phyloP scores from a whole-genome alignment of 306 rosid species.

The Fragaria vesca region DNA sequence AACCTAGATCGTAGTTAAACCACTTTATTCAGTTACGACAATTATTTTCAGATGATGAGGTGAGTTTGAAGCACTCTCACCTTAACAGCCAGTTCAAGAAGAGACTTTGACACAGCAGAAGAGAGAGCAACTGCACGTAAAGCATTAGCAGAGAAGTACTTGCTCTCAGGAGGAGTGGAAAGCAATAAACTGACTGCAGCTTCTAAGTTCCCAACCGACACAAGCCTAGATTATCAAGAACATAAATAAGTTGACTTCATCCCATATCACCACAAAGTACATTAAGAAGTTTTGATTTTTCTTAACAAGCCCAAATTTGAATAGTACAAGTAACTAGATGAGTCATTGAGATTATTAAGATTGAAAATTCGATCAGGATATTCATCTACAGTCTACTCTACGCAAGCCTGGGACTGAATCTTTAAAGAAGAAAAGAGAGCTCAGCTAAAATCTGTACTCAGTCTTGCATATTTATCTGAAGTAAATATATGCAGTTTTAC shows the following conservation, averaged over 20 bases:
- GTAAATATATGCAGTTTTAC: neutral
- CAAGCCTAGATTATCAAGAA: slow-evolving; percentile 56
- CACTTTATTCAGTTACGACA: slow-evolving; percentile 13
- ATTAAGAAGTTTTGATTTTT: neutral
- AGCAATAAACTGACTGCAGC: slow-evolving; percentile 91
- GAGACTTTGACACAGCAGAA: slow-evolving; percentile 90
- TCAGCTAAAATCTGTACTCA: neutral
- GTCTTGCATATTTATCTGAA: neutral
- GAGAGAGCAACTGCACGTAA: slow-evolving; percentile 97
- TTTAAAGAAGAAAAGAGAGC: neutral
- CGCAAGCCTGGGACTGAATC: slow-evolving; percentile 1
- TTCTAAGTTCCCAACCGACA: slow-evolving; percentile 88
- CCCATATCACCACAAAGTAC: slow-evolving; percentile 5
- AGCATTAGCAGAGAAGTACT: slow-evolving; percentile 83
- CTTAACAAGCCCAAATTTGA: neutral
- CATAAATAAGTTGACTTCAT: slow-evolving; percentile 3
- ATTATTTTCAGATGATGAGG: slow-evolving; percentile 22
- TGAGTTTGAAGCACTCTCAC: slow-evolving; percentile 52
- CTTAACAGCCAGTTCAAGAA: slow-evolving; percentile 96
- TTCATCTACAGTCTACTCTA: neutral
- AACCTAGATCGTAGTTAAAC: slow-evolving; percentile 48
- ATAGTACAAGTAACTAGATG: neutral
- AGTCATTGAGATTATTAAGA: neutral
- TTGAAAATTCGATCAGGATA: neutral
- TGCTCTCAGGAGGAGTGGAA: slow-evolving; percentile 97